Evolutionary conservation across 1,284 basidiomycete species (phyloP).

Genomic region (Apiotrichum laibachii): DNA sequence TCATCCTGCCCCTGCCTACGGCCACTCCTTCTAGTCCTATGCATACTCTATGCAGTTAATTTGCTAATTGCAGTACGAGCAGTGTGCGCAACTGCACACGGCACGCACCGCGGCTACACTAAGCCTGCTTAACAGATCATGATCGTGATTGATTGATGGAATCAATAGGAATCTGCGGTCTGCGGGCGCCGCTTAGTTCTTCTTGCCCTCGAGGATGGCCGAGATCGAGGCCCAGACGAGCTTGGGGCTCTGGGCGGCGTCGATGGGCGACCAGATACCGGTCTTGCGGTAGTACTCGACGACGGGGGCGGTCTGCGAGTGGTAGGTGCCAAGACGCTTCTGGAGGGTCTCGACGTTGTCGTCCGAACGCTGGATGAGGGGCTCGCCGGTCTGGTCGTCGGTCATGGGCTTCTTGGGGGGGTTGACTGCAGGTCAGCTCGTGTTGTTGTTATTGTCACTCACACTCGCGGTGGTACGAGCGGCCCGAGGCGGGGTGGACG

Average conservation of each 20-base stretch:
- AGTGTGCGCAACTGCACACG: no score
- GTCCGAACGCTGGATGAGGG: conserved; percentile 86
- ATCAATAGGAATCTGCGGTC: neutral
- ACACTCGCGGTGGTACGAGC: conserved; percentile 96
- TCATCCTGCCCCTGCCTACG: no score
- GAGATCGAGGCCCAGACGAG: conserved; percentile 83
- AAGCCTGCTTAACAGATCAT: no score
- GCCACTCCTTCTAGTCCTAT: conserved; percentile 5
- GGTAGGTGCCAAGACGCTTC: conserved; percentile 83
- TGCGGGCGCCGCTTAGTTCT: conserved; percentile 6
- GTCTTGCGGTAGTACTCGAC: conserved; percentile 95
- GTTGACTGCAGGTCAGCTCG: conserved; percentile 55
- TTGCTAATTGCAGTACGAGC: neutral
- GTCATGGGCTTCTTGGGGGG: conserved; percentile 93
- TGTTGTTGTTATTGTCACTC: conserved; percentile 48
- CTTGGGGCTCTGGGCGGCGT: conserved; percentile 86
- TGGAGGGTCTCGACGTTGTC: conserved; percentile 90
- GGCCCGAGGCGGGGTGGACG: conserved; percentile 82
- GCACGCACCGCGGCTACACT: no score
- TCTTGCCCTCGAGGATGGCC: conserved; percentile 30
- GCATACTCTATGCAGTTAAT: conserved; percentile 8
- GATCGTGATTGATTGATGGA: no score
- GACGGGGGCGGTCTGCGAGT: conserved; percentile 87
- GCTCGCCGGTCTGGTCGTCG: conserved; percentile 94
- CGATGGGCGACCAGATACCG: conserved; percentile 82